Conservation (phyloP, 1,139 yeast genomes). For the Eremothecium coryli region DNA sequence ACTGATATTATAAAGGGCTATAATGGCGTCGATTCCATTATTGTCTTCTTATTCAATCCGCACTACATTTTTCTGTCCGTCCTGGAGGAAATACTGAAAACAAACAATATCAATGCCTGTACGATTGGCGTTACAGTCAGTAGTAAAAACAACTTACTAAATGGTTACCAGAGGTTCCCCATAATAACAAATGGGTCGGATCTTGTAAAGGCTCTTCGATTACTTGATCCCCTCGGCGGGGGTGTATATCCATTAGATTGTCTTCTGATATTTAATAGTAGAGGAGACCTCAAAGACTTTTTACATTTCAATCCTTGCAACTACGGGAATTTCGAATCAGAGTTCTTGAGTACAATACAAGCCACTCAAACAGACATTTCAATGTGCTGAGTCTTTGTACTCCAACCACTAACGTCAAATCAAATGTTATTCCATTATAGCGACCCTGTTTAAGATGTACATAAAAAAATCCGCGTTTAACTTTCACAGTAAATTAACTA, state of each 20-base stretch:
- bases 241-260: conserved; percentile 39
- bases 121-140: not conserved
- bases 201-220: conserved; percentile 27
- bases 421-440: too few relatives aligned
- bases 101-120: not conserved
- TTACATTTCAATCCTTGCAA: conserved; percentile 15
- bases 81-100: not conserved
- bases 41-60: conserved; percentile 8
- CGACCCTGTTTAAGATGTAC: too few relatives aligned
- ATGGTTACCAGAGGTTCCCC: conserved; percentile 6
- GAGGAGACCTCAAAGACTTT: conserved; percentile 18
- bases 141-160: not conserved
- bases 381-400: too few relatives aligned
- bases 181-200: conserved; percentile 14
- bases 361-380: too few relatives aligned
- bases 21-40: not conserved
- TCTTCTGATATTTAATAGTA: conserved; percentile 30
- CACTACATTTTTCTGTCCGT: conserved; percentile 4
- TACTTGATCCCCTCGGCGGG: conserved; percentile 41
- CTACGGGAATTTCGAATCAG: conserved; percentile 18
- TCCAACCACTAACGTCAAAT: too few relatives aligned
- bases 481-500: too few relatives aligned
- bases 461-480: too few relatives aligned
- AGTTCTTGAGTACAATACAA: conserved; percentile 16
- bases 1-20: conserved; percentile 1